phyloP scores from a whole-genome alignment of 2,329 filamentous ascomycete genomes.

The Acarospora socialis region DNA sequence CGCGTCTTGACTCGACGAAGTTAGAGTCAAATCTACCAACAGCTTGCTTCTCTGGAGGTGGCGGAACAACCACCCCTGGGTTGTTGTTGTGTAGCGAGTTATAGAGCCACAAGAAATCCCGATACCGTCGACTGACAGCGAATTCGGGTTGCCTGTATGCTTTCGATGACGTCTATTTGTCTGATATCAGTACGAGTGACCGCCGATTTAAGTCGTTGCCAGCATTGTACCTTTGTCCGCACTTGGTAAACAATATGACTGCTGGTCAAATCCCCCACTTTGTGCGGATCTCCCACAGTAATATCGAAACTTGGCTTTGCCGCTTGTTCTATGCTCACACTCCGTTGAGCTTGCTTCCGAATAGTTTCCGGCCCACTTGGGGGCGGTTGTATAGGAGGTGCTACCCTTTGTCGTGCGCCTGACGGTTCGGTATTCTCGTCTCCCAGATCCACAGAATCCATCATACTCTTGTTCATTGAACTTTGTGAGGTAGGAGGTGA shows the following conservation, averaged over 20 bases:
- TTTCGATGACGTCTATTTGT: constrained; percentile 71
- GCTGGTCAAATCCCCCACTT: constrained; percentile 90
- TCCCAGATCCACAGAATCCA: constrained; percentile 57
- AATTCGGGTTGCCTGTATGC: constrained; percentile 89
- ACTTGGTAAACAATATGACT: constrained; percentile 98
- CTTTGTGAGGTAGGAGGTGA: constrained; percentile 30
- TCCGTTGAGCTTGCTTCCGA: constrained; percentile 49
- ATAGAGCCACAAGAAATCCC: constrained; percentile 96
- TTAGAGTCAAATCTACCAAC: constrained; percentile 92
- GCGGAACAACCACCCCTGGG: constrained; percentile 85
- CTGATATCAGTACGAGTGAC: constrained; percentile 10
- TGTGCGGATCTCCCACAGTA: constrained; percentile 87
- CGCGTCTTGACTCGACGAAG: constrained; percentile 84
- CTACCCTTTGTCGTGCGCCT: constrained; percentile 46
- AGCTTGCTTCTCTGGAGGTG: constrained; percentile 94
- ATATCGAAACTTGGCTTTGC: constrained; percentile 86
- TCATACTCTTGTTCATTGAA: constrained; percentile 35
- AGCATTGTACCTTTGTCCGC: constrained; percentile 68
- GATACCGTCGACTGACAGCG: constrained; percentile 81
- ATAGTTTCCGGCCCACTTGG: constrained; percentile 29
- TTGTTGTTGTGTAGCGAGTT: constrained; percentile 88
- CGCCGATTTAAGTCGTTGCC: too few species aligned
- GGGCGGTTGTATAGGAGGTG: constrained; percentile 44
- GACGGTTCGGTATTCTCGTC: constrained; percentile 43
- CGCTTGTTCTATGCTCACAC: constrained; percentile 82